Conservation (phyloP, 306 rosid species). For the Begonia peltatifolia region DNA sequence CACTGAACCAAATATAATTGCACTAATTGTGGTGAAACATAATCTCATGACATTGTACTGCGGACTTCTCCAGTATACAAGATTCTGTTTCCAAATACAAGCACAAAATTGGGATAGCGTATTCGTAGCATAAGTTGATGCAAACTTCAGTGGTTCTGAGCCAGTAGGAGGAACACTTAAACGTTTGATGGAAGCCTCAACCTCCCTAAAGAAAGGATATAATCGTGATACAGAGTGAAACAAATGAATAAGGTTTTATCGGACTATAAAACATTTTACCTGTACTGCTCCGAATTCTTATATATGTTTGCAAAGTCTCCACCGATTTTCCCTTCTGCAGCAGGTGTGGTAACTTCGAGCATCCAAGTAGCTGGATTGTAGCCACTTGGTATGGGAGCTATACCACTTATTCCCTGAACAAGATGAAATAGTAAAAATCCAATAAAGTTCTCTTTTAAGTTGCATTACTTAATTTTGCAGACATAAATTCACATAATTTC, state of each 20-base stretch:
- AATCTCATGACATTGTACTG: constrained; percentile 64
- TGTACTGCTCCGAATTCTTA: constrained; percentile 43
- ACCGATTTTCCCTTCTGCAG: constrained; percentile 45
- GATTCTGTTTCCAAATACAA: constrained; percentile 80
- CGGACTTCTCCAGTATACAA: constrained; percentile 91
- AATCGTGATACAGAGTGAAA: neutral
- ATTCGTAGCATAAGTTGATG: constrained; percentile 37
- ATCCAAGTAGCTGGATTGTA: constrained; percentile 97
- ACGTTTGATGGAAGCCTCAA: constrained; percentile 49
- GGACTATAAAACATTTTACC: constrained; percentile 19
- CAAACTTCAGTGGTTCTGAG: constrained; percentile 44
- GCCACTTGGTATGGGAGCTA: constrained; percentile 42
- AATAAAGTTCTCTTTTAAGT: neutral
- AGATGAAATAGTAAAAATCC: constrained; percentile 7
- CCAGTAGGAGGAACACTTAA: constrained; percentile 41
- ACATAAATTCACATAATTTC: neutral
- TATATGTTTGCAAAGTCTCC: constrained; percentile 50
- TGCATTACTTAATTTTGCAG: neutral
- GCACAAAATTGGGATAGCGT: constrained; percentile 24
- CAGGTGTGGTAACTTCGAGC: constrained; percentile 74
- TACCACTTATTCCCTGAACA: constrained; percentile 37
- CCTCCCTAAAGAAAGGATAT: constrained; percentile 32
- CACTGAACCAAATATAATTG: constrained; percentile 49
- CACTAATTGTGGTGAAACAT: constrained; percentile 49
- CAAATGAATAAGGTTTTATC: too few relatives aligned